Evolutionary conservation across 805 yeast species (phyloP).

Genomic region (Scheffersomyces spartinae): DNA sequence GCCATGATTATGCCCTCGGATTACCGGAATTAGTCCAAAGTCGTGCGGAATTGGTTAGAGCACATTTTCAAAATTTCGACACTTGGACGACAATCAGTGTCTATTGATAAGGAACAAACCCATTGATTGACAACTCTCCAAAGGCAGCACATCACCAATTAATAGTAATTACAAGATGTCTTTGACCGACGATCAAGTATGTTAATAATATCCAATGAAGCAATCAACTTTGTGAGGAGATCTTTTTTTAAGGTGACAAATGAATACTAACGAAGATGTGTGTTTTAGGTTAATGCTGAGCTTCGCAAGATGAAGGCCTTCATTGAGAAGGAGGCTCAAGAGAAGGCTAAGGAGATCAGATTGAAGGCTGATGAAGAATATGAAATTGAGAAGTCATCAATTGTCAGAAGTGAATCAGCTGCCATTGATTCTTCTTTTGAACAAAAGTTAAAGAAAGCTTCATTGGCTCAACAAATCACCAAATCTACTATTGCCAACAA

Average conservation of each 20-base stretch:
- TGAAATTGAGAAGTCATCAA: slow-evolving; percentile 91
- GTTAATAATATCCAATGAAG: slow-evolving; percentile 4
- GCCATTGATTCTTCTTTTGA: slow-evolving; percentile 75
- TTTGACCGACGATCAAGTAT: slow-evolving; percentile 21
- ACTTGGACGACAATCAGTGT: too few relatives aligned
- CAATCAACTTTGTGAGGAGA: neutral
- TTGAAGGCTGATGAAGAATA: slow-evolving; percentile 98
- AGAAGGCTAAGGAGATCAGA: slow-evolving; percentile 91
- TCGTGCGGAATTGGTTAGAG: too few relatives aligned
- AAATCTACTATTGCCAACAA: slow-evolving; percentile 93
- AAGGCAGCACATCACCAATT: too few relatives aligned
- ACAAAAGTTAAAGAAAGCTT: slow-evolving; percentile 78
- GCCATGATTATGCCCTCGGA: too few relatives aligned
- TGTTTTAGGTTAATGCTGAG: slow-evolving; percentile 74
- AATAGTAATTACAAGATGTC: slow-evolving; percentile 12
- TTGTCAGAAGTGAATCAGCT: slow-evolving; percentile 86
- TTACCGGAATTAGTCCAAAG: too few relatives aligned
- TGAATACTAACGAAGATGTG: neutral
- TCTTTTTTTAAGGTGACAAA: neutral
- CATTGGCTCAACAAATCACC: slow-evolving; percentile 88
- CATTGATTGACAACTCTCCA: too few relatives aligned
- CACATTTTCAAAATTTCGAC: too few relatives aligned
- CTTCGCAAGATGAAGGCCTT: slow-evolving; percentile 96
- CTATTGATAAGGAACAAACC: too few relatives aligned
- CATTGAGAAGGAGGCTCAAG: slow-evolving; percentile 98